phyloP scores from a whole-genome alignment of 1,139 yeast genomes.

The Blastobotrys illinoisensis region DNA sequence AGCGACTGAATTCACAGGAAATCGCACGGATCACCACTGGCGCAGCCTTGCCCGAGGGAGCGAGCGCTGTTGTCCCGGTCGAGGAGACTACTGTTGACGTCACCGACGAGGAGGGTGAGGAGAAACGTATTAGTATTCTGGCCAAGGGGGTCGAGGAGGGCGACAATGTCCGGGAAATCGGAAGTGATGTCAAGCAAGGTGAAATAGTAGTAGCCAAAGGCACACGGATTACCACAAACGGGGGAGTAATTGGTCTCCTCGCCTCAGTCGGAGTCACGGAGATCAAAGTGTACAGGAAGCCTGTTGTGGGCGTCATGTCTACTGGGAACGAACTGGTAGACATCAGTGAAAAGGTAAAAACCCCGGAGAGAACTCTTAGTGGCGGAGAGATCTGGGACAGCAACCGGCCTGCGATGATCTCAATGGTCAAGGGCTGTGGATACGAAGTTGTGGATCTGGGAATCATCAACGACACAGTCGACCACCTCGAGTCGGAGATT shows the following conservation, averaged over 20 bases:
- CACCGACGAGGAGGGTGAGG: slow-evolving; percentile 37
- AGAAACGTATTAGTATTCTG: slow-evolving; percentile 31
- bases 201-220: slow-evolving; percentile 35
- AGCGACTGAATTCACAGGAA: background rate
- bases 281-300: slow-evolving; percentile 38
- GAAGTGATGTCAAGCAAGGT: slow-evolving; percentile 41
- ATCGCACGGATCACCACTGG: slow-evolving; percentile 48
- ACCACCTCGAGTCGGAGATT: slow-evolving; percentile 19
- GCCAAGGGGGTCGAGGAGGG: slow-evolving; percentile 30
- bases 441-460: slow-evolving; percentile 39
- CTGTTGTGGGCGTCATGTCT: slow-evolving; percentile 42
- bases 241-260: slow-evolving; percentile 45
- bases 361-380: slow-evolving; percentile 16
- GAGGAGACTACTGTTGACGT: slow-evolving; percentile 40
- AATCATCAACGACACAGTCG: slow-evolving; percentile 37
- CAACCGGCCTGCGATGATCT: slow-evolving; percentile 42
- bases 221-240: slow-evolving; percentile 34
- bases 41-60: slow-evolving; percentile 47
- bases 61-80: slow-evolving; percentile 48
- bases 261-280: slow-evolving; percentile 40
- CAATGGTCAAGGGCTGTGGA: slow-evolving; percentile 33
- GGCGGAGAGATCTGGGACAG: slow-evolving; percentile 46
- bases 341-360: slow-evolving; percentile 14
- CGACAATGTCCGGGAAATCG: slow-evolving; percentile 43
- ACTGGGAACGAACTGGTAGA: slow-evolving; percentile 48